Evolutionary conservation across 805 yeast genomes (phyloP).

Genomic region (Candida sithepensis): DNA sequence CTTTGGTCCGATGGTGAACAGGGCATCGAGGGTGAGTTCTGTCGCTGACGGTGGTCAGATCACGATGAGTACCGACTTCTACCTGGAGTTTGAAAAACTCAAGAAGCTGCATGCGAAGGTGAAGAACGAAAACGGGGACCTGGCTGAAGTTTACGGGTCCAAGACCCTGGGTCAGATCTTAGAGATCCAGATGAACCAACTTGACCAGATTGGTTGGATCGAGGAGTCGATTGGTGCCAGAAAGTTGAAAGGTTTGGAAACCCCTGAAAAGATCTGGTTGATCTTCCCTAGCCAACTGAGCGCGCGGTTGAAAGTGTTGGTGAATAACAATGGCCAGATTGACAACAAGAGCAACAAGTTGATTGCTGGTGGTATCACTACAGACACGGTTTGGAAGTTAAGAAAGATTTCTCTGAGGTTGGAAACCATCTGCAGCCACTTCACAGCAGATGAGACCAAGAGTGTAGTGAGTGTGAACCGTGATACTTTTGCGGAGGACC

Average conservation of each 20-base stretch:
- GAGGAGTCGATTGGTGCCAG: conserved; percentile 75
- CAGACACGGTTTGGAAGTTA: conserved; percentile 34
- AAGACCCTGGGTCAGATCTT: conserved; percentile 36
- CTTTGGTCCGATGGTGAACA: conserved; percentile 97
- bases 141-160: conserved; percentile 42
- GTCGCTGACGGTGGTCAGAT: conserved; percentile 99
- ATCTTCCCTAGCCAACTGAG: conserved; percentile 66
- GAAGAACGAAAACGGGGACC: conserved; percentile 24
- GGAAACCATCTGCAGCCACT: conserved; percentile 52
- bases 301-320: conserved; percentile 49
- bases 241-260: conserved; percentile 90
- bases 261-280: conserved; percentile 81
- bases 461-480: background rate
- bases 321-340: conserved; percentile 31
- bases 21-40: conserved; percentile 89
- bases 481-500: conserved; percentile 11
- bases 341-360: conserved; percentile 23
- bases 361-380: conserved; percentile 28
- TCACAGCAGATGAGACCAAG: conserved; percentile 31
- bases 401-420: conserved; percentile 53
- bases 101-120: conserved; percentile 45
- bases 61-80: conserved; percentile 77
- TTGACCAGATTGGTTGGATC: conserved; percentile 67
- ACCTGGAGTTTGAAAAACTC: conserved; percentile 64
- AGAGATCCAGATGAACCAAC: conserved; percentile 59